Conservation (phyloP, 768 basidiomycete genomes). For the Boletus insuetus region DNA sequence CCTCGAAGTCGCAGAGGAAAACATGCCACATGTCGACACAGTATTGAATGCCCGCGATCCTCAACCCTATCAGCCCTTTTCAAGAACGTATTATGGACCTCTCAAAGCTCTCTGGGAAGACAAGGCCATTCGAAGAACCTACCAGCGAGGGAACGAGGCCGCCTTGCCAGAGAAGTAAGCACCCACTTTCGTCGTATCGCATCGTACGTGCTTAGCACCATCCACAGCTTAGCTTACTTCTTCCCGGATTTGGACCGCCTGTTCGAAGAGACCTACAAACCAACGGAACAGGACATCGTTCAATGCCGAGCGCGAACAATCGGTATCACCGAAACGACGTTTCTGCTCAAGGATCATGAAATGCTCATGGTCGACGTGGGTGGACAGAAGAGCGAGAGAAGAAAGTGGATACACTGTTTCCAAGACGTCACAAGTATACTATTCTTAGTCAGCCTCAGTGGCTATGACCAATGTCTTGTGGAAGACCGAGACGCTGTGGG, state of each 20-base stretch:
- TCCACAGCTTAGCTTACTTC: constrained; percentile 65
- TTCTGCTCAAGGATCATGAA: constrained; percentile 73
- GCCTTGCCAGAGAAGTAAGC: constrained; percentile 86
- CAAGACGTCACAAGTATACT: constrained; percentile 93
- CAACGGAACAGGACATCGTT: constrained; percentile 86
- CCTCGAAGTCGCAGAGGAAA: constrained; percentile 64
- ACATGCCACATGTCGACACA: constrained; percentile 54
- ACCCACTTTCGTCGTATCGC: neutral
- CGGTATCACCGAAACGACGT: constrained; percentile 87
- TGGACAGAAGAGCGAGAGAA: constrained; percentile 89
- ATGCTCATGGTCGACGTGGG: constrained; percentile 94
- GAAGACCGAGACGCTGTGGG: constrained; percentile 89
- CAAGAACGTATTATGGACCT: constrained; percentile 60
- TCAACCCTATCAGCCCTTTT: constrained; percentile 79
- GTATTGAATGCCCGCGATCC: constrained; percentile 71
- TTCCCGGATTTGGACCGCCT: constrained; percentile 76
- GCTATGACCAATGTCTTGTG: constrained; percentile 92
- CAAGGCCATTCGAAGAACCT: constrained; percentile 69
- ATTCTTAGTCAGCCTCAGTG: constrained; percentile 87
- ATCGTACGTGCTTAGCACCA: neutral
- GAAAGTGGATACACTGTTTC: constrained; percentile 95
- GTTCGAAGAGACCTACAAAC: constrained; percentile 69
- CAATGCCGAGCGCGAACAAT: constrained; percentile 84
- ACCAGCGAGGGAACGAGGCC: constrained; percentile 81
- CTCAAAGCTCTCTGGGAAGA: constrained; percentile 78